Conservation (phyloP, 108 stramenopile genomes). For the Nitzschia palea region DNA sequence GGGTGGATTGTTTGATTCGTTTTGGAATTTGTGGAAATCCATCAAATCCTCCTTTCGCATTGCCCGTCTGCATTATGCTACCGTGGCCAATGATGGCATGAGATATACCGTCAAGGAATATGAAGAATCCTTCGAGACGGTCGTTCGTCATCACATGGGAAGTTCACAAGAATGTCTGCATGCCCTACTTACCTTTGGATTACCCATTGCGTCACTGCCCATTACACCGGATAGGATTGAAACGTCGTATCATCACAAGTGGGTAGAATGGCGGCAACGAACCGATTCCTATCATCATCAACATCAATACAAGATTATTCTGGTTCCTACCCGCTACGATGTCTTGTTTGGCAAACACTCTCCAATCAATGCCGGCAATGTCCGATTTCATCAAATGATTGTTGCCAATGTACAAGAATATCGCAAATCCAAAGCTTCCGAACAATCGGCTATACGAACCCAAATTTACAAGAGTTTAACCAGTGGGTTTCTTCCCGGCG, state of each 20-base stretch:
- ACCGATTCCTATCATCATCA: slow-evolving; percentile 27
- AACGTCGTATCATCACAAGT: slow-evolving; percentile 1
- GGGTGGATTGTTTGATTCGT: slow-evolving; percentile 20
- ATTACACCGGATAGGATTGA: not conserved
- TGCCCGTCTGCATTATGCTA: slow-evolving; percentile 21
- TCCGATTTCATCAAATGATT: slow-evolving; percentile 26
- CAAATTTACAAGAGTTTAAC: slow-evolving; percentile 5
- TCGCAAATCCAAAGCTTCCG: slow-evolving; percentile 1
- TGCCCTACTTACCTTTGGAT: slow-evolving; percentile 18
- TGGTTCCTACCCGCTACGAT: slow-evolving; percentile 23
- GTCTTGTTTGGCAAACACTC: slow-evolving; percentile 8
- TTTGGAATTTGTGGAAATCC: slow-evolving; percentile 25
- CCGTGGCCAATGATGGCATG: not conserved
- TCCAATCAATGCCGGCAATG: slow-evolving; percentile 4
- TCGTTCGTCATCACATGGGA: slow-evolving; percentile 24
- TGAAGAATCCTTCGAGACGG: slow-evolving; percentile 7
- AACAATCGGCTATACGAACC: slow-evolving; percentile 5
- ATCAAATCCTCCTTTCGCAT: slow-evolving; percentile 16
- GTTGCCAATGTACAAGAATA: slow-evolving; percentile 14
- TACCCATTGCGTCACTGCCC: slow-evolving; percentile 8
- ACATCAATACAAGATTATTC: slow-evolving; percentile 6
- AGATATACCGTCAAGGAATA: slow-evolving; percentile 21
- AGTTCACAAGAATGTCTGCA: slow-evolving; percentile 32
- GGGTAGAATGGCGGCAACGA: slow-evolving; percentile 26
- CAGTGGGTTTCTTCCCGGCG: not conserved